A percentile compares a stretch with the other conserved stretches of the same genome.
Conservation (phyloP, 2,329 filamentous ascomycete genomes). For the Fusarium caatingaense region DNA sequence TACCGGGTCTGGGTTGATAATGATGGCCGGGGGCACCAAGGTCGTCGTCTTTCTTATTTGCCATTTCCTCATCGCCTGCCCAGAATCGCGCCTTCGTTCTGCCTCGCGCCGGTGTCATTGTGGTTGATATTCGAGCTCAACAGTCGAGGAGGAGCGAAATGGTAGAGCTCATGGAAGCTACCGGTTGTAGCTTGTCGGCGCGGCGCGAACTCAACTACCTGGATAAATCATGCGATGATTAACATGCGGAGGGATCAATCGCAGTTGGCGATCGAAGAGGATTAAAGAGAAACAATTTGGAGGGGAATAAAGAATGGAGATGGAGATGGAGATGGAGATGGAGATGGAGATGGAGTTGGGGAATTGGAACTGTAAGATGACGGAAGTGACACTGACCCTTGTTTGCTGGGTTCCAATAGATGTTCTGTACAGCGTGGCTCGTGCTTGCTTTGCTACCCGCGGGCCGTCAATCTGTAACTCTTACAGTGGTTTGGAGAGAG, state of each 20-base stretch:
- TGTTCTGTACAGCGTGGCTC: slow-evolving; percentile 33
- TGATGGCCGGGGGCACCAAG: slow-evolving; percentile 47
- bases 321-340: slow-evolving; percentile 13
- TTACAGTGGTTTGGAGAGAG: slow-evolving; percentile 23
- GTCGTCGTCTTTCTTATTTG: slow-evolving; percentile 70
- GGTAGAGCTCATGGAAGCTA: slow-evolving; percentile 32
- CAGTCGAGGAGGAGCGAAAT: slow-evolving; percentile 7
- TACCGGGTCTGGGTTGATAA: slow-evolving; percentile 41
- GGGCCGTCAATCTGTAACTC: slow-evolving; percentile 7
- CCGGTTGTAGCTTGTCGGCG: slow-evolving; percentile 9
- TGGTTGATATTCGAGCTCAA: slow-evolving; percentile 8
- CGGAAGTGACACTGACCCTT: slow-evolving; percentile 30
- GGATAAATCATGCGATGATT: slow-evolving; percentile 9
- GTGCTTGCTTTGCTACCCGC: slow-evolving; percentile 26
- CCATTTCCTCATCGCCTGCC: slow-evolving; percentile 65
- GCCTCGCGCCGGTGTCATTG: slow-evolving; percentile 53
- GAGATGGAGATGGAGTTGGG: slow-evolving; percentile 1
- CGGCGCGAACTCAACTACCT: not conserved
- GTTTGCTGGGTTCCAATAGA: not conserved
- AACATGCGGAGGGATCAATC: slow-evolving; percentile 17
- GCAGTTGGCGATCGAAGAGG: not conserved
- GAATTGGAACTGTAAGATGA: slow-evolving; percentile 18
- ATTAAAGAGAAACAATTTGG: not conserved
- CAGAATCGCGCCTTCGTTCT: slow-evolving; percentile 55
- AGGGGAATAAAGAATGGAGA: slow-evolving; percentile 1